Evolutionary conservation across 768 basidiomycete species (phyloP).

Genomic region (Lepiota venenata): DNA sequence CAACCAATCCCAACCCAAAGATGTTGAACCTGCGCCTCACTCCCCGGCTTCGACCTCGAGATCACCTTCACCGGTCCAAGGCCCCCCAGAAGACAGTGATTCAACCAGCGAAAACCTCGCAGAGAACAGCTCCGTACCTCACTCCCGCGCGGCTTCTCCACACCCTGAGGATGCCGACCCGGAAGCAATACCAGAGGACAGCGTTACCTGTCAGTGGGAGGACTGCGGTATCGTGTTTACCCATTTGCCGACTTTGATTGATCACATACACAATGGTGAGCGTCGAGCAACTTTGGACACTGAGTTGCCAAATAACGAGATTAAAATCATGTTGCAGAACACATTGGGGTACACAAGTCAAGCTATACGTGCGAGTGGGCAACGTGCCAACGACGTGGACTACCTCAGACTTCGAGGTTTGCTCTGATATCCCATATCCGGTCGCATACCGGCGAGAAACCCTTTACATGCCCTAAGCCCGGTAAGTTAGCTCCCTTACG

Average conservation of each 20-base stretch:
- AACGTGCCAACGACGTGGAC: conserved; percentile 73
- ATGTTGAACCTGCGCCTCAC: not conserved
- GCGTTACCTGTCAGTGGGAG: conserved; percentile 81
- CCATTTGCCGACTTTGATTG: conserved; percentile 70
- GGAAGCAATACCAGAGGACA: conserved; percentile 37
- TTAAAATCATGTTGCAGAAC: conserved; percentile 41
- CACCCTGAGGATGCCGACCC: not conserved
- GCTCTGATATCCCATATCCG: conserved; percentile 89
- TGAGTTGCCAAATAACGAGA: not conserved
- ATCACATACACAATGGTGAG: conserved; percentile 81
- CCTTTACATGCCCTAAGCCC: conserved; percentile 77
- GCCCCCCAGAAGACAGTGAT: not conserved
- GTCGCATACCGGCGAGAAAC: conserved; percentile 93
- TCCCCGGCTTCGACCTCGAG: conserved; percentile 1
- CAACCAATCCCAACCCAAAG: not conserved
- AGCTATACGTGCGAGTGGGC: conserved; percentile 90
- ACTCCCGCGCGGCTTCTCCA: conserved; percentile 4
- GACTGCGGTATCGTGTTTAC: conserved; percentile 74
- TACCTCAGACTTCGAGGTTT: conserved; percentile 85
- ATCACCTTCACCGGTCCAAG: not conserved
- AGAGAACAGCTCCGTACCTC: conserved; percentile 3
- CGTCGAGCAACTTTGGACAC: conserved; percentile 7
- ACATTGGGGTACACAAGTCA: conserved; percentile 82
- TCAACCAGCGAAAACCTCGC: conserved; percentile 7
- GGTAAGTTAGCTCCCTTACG: conserved; percentile 43